Evolutionary conservation across 2,329 filamentous ascomycete species (phyloP).

Genomic region (Phaeosphaeria sp.): DNA sequence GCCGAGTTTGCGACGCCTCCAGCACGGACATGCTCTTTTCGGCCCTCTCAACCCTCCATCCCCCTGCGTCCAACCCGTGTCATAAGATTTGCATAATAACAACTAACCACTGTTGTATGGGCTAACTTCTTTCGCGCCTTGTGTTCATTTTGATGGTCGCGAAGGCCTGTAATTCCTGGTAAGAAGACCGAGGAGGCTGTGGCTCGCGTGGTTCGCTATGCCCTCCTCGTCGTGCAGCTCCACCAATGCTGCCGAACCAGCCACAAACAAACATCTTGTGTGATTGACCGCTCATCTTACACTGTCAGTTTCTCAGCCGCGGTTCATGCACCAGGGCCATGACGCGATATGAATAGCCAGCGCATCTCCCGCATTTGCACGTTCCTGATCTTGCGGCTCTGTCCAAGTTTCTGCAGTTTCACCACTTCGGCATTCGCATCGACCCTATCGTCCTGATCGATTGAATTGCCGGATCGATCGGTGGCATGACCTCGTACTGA

Average conservation of each 20-base stretch:
- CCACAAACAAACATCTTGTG: slow-evolving; percentile 2
- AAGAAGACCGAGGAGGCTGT: not conserved
- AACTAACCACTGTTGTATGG: not conserved
- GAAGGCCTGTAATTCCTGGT: not conserved
- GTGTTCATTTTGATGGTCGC: not conserved
- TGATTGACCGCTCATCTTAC: slow-evolving; percentile 14
- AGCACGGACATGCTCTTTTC: slow-evolving; percentile 5
- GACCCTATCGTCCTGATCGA: slow-evolving; percentile 6
- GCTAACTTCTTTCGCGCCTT: not conserved
- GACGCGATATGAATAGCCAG: slow-evolving; percentile 24
- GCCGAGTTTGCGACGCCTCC: not conserved
- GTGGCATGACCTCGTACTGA: slow-evolving; percentile 9
- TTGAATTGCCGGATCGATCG: slow-evolving; percentile 10
- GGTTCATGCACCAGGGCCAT: slow-evolving; percentile 24
- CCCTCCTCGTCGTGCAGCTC: not conserved
- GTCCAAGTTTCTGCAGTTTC: slow-evolving; percentile 14
- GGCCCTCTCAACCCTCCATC: slow-evolving; percentile 3
- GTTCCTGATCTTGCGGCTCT: slow-evolving; percentile 10
- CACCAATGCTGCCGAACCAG: slow-evolving; percentile 6
- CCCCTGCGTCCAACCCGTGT: slow-evolving; percentile 18
- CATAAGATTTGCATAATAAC: slow-evolving; percentile 5
- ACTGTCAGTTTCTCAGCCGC: slow-evolving; percentile 17
- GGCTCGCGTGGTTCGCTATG: not conserved
- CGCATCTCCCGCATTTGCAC: slow-evolving; percentile 17
- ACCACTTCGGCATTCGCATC: slow-evolving; percentile 11